Base-by-base conservation (phyloP, 1,284 basidiomycete species). In the Leccinum insolens region DNA sequence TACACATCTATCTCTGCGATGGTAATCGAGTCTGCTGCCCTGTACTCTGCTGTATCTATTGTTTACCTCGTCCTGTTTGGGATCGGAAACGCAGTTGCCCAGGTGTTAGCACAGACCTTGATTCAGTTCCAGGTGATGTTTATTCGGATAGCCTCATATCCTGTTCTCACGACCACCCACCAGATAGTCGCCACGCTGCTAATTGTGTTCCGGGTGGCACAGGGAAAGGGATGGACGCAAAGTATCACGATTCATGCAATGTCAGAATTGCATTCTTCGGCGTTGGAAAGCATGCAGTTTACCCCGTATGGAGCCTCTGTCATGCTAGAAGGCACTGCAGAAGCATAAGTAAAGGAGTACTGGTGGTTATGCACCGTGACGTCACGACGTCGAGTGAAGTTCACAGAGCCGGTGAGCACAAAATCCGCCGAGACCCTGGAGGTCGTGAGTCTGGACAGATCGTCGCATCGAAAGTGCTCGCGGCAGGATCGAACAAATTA, bases 171-270 rank as follows among this genome's bases (percentile, higher is more conserved):
- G 9, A 46, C 46, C 46, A 11, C 4, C 3, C 11, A 15, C 20
- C n/a, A 75, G 74, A 69, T 60, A 3, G 71, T 76, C 12, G 69
- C 76, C 11, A 61, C 68, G 14, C 57, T 73, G 1, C 6, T 77
- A 0, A 77, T 78, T 25, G 65, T 74, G 22, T 59, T 59, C 17
- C 14, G 0, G 77, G 65, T 78, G 6, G 75, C 75, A 11, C 67
- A 76, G 28, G 72, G 76, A 9, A 78, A 74, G 41, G 70, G 66
- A 7, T 77, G 75, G 76, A 68, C 66, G 0, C 59, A 67, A 31
- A 62, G 67, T 6, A 66, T 62, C 7, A 66, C 61, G 6, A 64
- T 66, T 1, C 55, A 22, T 5, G 57, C 65, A 5, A 61, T 65
- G 61, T 44, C 66, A 34, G 14, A n/a, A 12, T 41, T 58, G 6